Evolutionary conservation across 192 early-diverging fungal species (phyloP).

Genomic region (Coemansia sp.): DNA sequence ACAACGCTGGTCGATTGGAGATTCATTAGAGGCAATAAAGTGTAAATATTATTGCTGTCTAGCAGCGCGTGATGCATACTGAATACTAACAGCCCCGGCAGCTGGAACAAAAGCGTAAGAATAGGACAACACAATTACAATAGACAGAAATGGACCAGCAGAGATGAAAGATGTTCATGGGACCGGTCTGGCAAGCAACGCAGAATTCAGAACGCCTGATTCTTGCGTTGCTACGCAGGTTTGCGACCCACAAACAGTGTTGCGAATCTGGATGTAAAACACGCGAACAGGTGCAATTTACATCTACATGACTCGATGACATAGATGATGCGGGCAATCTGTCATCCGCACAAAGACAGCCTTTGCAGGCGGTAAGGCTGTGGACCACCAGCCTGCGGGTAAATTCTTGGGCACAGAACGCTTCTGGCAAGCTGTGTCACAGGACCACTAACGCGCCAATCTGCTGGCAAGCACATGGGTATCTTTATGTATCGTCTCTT

Average conservation of each 20-base stretch:
- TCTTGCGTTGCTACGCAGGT: not conserved
- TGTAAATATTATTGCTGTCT: conserved; percentile 9
- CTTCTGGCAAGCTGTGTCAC: not conserved
- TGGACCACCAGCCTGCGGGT: not conserved
- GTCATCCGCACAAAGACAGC: conserved; percentile 1
- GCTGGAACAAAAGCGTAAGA: not conserved
- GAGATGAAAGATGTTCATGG: not conserved
- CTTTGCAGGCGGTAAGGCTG: conserved; percentile 1
- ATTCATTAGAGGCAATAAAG: conserved; percentile 1
- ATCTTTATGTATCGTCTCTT: not conserved
- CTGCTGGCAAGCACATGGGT: not conserved
- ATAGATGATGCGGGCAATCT: conserved; percentile 1
- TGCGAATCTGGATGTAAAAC: not conserved
- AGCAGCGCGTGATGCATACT: conserved; percentile 1
- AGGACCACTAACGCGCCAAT: not conserved
- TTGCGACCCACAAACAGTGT: not conserved
- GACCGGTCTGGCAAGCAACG: not conserved
- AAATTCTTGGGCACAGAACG: not conserved
- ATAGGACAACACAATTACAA: not conserved
- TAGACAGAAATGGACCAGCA: not conserved
- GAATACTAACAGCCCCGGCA: not conserved
- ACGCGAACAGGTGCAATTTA: not conserved
- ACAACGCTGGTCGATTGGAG: conserved; percentile 4
- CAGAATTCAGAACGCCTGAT: not conserved
- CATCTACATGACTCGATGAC: not conserved